A percentile compares a stretch with the other conserved stretches of the same genome.
phyloP scores from a whole-genome alignment of 805 yeast genomes.

The Metschnikowia hibisci region DNA sequence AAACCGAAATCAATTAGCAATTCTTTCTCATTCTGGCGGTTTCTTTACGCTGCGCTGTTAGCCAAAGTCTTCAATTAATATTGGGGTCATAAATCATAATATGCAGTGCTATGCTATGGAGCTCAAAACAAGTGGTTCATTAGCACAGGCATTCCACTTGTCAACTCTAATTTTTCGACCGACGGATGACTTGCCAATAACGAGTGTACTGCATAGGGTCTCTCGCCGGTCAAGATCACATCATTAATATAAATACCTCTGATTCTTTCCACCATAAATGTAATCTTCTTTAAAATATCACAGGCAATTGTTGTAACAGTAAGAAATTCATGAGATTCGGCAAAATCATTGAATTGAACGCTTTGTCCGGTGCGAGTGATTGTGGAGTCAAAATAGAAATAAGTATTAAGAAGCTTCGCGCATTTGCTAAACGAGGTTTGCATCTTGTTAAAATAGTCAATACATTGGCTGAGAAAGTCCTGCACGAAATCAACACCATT shows the following conservation, averaged over 20 bases:
- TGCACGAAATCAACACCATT: constrained; percentile 32
- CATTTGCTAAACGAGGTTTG: constrained; percentile 4
- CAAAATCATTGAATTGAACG: constrained; percentile 2
- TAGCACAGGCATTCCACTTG: constrained; percentile 5
- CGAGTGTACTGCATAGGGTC: constrained; percentile 26
- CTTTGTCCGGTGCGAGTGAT: constrained; percentile 11
- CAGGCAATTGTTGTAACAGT: constrained; percentile 28
- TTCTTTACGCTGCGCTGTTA: too few species aligned
- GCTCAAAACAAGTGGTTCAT: not conserved
- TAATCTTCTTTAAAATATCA: constrained; percentile 33
- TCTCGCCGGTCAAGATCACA: constrained; percentile 26
- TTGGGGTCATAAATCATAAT: not conserved
- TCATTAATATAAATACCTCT: constrained; percentile 34
- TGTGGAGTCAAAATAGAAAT: constrained; percentile 33
- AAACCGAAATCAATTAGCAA: too few species aligned
- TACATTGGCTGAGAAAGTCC: constrained; percentile 26
- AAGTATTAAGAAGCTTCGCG: constrained; percentile 24
- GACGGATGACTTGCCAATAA: constrained; percentile 30
- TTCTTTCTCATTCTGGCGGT: too few species aligned
- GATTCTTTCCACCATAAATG: constrained; percentile 31
- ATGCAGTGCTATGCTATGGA: not conserved
- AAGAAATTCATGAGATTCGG: constrained; percentile 22
- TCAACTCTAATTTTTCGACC: constrained; percentile 22
- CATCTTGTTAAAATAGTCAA: constrained; percentile 22
- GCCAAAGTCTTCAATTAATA: too few species aligned